Conservation (phyloP, 331 rosid species). For the Rhamnella rubrinervis region DNA sequence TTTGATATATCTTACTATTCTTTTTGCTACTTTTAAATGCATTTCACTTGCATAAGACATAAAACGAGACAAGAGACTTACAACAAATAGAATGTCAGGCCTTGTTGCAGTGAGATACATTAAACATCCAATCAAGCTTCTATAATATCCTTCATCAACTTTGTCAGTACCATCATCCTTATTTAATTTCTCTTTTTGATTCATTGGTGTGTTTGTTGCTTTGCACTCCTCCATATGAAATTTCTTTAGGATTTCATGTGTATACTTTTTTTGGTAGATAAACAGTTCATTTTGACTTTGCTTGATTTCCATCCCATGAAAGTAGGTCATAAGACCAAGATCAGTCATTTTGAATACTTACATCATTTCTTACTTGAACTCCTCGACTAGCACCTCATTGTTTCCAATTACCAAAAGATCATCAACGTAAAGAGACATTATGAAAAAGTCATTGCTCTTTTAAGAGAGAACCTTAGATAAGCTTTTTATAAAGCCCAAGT, state of each 20-base stretch:
- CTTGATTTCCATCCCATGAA: slow-evolving; percentile 15
- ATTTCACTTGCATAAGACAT: not conserved
- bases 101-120: slow-evolving; percentile 3
- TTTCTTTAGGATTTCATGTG: not conserved
- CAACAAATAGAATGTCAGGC: slow-evolving; percentile 13
- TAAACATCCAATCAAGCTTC: slow-evolving; percentile 3
- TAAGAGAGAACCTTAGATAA: not conserved
- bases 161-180: slow-evolving; percentile 4
- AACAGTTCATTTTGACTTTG: too few relatives aligned
- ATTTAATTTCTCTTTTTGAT: not conserved
- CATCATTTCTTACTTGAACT: slow-evolving; percentile 16
- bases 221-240: slow-evolving; percentile 16
- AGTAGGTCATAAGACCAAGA: not conserved
- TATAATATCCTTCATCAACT: not conserved
- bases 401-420: not conserved
- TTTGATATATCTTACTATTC: not conserved
- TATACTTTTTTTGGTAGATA: too few relatives aligned
- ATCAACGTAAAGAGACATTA: slow-evolving; percentile 8
- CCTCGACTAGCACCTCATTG: not conserved
- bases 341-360: slow-evolving; percentile 2
- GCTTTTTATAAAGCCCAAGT: not conserved
- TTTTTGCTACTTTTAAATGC: not conserved
- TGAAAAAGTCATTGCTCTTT: not conserved
- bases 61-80: slow-evolving; percentile 5
- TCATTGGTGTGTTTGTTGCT: not conserved